phyloP scores from a whole-genome alignment of 495 filamentous ascomycete genomes.

The Penicillium antarcticum region DNA sequence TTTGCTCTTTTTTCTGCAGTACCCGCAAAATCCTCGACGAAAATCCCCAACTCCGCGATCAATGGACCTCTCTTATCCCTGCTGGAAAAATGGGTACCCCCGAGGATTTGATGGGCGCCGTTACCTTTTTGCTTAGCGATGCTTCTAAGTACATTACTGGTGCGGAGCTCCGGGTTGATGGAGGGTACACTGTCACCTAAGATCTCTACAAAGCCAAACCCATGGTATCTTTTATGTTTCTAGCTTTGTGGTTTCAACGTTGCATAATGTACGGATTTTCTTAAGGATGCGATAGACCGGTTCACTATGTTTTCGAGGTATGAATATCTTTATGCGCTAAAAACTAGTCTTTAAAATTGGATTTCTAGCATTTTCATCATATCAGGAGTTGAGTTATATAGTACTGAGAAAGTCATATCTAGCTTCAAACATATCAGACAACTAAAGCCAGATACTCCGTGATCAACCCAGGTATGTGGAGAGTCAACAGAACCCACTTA shows the following conservation, averaged over 20 bases:
- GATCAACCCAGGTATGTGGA: no score
- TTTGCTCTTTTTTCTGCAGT: slow-evolving; percentile 36
- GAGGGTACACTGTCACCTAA: slow-evolving; percentile 86
- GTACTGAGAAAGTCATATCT: no score
- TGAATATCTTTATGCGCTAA: no score
- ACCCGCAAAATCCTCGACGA: slow-evolving; percentile 93
- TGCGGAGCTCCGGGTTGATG: slow-evolving; percentile 85
- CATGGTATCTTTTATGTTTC: no score
- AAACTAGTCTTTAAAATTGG: no score
- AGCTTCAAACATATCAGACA: no score
- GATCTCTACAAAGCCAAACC: no score
- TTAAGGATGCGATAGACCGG: slow-evolving; percentile 3
- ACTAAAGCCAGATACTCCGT: no score
- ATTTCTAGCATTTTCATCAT: no score
- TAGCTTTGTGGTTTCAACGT: neutral
- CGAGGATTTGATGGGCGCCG: slow-evolving; percentile 89
- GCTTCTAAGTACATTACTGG: slow-evolving; percentile 85
- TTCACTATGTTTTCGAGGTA: neutral
- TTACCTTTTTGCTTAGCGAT: slow-evolving; percentile 85
- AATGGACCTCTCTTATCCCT: slow-evolving; percentile 91
- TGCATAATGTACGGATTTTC: slow-evolving; percentile 3
- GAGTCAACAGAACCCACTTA: no score
- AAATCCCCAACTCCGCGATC: slow-evolving; percentile 77
- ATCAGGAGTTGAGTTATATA: no score
- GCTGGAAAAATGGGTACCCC: slow-evolving; percentile 90